These are phyloP conservation scores for Candida labiduridarum DNA, from an alignment of 1,139 yeast genomes.

Conservation along the genomic window DNA sequence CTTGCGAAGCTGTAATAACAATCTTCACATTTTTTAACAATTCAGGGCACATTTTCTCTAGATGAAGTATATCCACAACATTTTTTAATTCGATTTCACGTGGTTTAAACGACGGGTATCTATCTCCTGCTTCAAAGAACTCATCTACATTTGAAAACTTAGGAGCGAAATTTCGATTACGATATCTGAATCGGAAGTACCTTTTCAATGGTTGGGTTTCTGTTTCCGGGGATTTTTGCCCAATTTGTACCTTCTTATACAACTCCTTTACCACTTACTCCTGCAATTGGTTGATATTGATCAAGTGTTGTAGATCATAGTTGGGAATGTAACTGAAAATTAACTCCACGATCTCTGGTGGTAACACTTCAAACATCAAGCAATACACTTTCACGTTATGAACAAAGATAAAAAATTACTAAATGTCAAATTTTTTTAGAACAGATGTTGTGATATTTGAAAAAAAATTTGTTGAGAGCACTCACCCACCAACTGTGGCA, in stretches of 20 bases:
- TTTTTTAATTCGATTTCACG: neutral
- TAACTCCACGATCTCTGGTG: neutral
- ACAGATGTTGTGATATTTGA: neutral
- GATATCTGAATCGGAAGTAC: neutral
- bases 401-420: no score
- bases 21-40: neutral
- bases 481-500: neutral
- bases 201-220: neutral
- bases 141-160: neutral
- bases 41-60: neutral
- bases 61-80: neutral
- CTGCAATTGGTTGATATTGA: neutral
- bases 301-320: neutral
- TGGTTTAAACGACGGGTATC: neutral
- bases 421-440: no score
- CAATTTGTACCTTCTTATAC: neutral
- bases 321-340: neutral
- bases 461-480: neutral
- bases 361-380: neutral
- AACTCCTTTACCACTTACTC: neutral
- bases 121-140: neutral
- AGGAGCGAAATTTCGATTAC: neutral
- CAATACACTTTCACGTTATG: no score
- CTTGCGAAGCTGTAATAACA: neutral
- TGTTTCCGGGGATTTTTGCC: neutral